These are phyloP conservation scores for Eucalyptus caleyi DNA, from an alignment of 345 rosid genomes.

Conservation along the genomic window DNA sequence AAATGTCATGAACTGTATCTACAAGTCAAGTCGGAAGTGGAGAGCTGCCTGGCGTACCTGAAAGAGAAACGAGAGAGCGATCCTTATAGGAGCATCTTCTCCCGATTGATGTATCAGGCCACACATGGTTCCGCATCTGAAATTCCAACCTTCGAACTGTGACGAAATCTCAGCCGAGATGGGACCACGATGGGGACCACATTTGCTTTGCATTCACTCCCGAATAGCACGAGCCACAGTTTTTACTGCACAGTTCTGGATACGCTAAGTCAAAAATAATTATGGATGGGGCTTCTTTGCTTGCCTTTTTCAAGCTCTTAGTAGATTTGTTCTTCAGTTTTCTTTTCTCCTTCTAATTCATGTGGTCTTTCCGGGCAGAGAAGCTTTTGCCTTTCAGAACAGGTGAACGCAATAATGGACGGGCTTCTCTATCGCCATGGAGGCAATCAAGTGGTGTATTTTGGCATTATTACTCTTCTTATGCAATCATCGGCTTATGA, in stretches of 20 bases:
- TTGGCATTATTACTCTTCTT: not conserved
- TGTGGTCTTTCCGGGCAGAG: not conserved
- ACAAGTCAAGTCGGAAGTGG: slow-evolving; percentile 54
- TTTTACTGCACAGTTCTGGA: not conserved
- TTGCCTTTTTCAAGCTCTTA: not conserved
- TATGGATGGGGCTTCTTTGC: not conserved
- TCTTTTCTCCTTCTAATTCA: not conserved
- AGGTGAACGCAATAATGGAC: not conserved
- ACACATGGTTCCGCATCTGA: slow-evolving; percentile 29
- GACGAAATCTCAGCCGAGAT: not conserved
- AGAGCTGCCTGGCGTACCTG: slow-evolving; percentile 37
- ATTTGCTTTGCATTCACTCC: not conserved
- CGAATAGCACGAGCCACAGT: not conserved
- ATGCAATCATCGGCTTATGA: not conserved
- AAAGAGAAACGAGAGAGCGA: slow-evolving; percentile 54
- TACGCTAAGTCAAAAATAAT: not conserved
- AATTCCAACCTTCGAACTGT: slow-evolving; percentile 57
- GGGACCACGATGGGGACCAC: not conserved
- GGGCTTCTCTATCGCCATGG: not conserved
- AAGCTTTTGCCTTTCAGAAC: not conserved
- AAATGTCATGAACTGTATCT: slow-evolving; percentile 52
- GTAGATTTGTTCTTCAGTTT: not conserved
- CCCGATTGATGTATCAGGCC: slow-evolving; percentile 1
- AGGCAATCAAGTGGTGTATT: not conserved
- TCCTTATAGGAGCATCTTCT: slow-evolving; percentile 47